A percentile compares a stretch with the other conserved stretches of the same genome.
Conservation (phyloP, 345 rosid genomes). For the Atalantia buxifolia region DNA sequence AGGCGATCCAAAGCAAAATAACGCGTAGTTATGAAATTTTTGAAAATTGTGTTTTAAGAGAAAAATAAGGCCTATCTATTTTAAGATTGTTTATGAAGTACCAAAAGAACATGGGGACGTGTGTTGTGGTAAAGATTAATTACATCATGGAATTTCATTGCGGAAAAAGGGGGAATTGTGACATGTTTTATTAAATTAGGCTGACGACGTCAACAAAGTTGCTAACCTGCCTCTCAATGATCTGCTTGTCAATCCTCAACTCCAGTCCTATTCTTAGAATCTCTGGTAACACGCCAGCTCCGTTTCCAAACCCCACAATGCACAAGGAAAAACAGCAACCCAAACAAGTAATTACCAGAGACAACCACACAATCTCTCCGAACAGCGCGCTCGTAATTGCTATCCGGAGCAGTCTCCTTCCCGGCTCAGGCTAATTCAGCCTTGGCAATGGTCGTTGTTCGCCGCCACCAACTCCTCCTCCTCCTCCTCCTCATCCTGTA, state of each 20-base stretch:
- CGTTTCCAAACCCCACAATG: slow-evolving; percentile 22
- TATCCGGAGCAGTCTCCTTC: slow-evolving; percentile 19
- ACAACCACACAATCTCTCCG: slow-evolving; percentile 29
- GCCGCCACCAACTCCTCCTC: slow-evolving; percentile 5
- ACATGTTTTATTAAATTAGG: neutral
- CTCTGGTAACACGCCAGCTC: slow-evolving; percentile 25
- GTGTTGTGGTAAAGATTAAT: too few relatives aligned
- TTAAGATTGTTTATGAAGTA: neutral
- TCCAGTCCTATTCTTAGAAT: slow-evolving; percentile 39
- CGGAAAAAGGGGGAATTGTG: neutral
- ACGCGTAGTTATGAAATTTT: too few relatives aligned
- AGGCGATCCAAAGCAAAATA: too few relatives aligned
- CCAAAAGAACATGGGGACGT: neutral
- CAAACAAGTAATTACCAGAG: slow-evolving; percentile 10
- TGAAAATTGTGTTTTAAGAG: too few relatives aligned
- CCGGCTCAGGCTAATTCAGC: slow-evolving; percentile 23
- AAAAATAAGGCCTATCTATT: too few relatives aligned
- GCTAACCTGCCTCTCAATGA: neutral
- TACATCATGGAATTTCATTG: too few relatives aligned
- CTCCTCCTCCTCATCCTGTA: slow-evolving; percentile 6
- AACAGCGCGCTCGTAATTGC: slow-evolving; percentile 42
- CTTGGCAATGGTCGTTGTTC: slow-evolving; percentile 57
- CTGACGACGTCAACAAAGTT: slow-evolving; percentile 22
- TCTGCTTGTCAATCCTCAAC: neutral
- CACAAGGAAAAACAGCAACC: slow-evolving; percentile 21